Evolutionary conservation across 768 basidiomycete genomes (phyloP), one percentile per base, ranked within the genome.

Genomic region (Heimioporus sp.): DNA sequence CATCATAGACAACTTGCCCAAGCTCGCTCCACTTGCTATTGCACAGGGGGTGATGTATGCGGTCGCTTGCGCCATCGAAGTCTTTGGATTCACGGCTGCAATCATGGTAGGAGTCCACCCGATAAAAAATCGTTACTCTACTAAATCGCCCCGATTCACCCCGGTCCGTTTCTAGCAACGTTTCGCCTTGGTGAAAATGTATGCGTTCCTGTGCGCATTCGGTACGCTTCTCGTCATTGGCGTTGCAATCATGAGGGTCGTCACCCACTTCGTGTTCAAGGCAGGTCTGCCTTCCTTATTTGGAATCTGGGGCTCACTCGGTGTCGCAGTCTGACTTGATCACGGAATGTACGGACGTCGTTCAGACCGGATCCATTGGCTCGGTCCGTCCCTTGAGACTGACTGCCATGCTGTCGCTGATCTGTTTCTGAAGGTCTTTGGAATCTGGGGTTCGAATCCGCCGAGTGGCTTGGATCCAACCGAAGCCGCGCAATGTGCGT

Each of bases 221-320:
- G 76, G 75, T 7, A 64, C 79, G 17, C 63, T 85, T 43, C 60
- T 84, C 2, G 69, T 85, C 20, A 57, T 78, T 7, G 86, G 69
- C 0, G 68, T 79, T 4, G 80, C 78, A 8, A 55, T 90, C 37
- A 60, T 85, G 55, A 76, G 81, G 28, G 70, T 81, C 10, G 65
- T 91, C 9, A 72, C 80, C 1, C 89, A 92, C 60, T 90, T 89
- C 57, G 73, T 73, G 0, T 76, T 76, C 72, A 90, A 89, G 80
- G 87, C 81, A 28, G 24, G 38, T 20, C 70, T 61, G 0, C 36
- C n/a, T 28, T 21, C n/a, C 10, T 19, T 10, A 4, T 10, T 31
- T 41, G 10, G 2, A 9, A 45, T 17, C 46, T 35, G 7, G 4
- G 31, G 34, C 56, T 54, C 43, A 61, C 24, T 16, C 3, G 46